These are phyloP conservation scores for Stagonosporopsis rhizophila DNA, from an alignment of 2,329 filamentous ascomycete species.

Conservation along the genomic window DNA sequence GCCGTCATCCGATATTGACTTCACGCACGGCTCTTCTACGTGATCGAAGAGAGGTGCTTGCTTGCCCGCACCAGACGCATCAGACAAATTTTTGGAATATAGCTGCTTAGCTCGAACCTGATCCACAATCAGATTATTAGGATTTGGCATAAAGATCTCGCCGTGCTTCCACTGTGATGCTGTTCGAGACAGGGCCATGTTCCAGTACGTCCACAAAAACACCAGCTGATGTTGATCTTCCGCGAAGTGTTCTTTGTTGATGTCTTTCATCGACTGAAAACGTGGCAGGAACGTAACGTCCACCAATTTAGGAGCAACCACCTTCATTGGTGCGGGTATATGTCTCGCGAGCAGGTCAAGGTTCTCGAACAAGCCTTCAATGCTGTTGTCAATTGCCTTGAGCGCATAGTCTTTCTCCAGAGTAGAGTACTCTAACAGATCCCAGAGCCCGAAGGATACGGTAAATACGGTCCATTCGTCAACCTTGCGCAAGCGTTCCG, in stretches of 20 bases:
- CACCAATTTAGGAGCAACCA: constrained; percentile 42
- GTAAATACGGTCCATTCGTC: constrained; percentile 47
- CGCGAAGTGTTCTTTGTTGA: constrained; percentile 35
- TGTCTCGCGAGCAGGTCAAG: constrained; percentile 44
- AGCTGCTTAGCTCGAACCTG: constrained; percentile 45
- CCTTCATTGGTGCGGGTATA: constrained; percentile 29
- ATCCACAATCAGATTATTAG: constrained; percentile 44
- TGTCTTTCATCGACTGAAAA: constrained; percentile 37
- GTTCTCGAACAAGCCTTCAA: constrained; percentile 43
- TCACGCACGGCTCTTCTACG: constrained; percentile 45
- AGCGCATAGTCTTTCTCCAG: constrained; percentile 38
- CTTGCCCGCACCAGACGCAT: constrained; percentile 42
- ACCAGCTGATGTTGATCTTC: constrained; percentile 43
- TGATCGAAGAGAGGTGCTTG: constrained; percentile 44
- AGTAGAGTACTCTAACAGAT: constrained; percentile 43
- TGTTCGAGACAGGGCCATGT: constrained; percentile 39
- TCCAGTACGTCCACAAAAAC: constrained; percentile 47
- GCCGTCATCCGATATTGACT: constrained; percentile 20
- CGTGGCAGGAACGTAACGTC: constrained; percentile 48
- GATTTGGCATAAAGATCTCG: constrained; percentile 42
- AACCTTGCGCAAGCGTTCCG: constrained; percentile 25
- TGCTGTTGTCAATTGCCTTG: constrained; percentile 42
- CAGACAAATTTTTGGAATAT: constrained; percentile 40
- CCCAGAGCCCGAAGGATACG: constrained; percentile 48
- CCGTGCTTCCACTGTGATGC: constrained; percentile 42